Base-by-base conservation (phyloP, 2,329 filamentous ascomycete genomes). In the Epichloe uncinata region DNA sequence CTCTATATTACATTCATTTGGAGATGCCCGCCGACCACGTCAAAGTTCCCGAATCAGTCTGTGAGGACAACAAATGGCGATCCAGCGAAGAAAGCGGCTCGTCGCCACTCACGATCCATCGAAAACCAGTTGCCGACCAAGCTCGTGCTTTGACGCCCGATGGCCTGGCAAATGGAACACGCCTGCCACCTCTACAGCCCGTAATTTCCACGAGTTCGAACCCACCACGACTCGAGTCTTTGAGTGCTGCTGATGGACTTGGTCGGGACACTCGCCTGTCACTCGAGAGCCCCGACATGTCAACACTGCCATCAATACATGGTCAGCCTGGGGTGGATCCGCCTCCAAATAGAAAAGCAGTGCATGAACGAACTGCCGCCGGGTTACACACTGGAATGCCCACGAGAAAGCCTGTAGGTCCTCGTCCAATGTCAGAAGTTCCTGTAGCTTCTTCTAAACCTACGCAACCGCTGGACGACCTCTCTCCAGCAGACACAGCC, bases 1-100 rank as follows among this genome's bases (percentile, higher is more conserved):
- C 85, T 13, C 75, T 98, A 5, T 98, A 97, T 68, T 97, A 93
- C 63, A 72, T 96, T 48, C 91, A 97, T 66, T 77, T 94, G 38
- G 60, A 63, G 50, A 49, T 53, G 7, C 73, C 76, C 2, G 77
- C 79, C 3, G 73, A 79, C 38, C 78, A 86, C 53, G 34, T 63
- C 71, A 15, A 57, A 57, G 36, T 50, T 49, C 53, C 62, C 9
- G 57, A 59, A 33, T 55, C 61, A 42, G 48, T 56, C 15, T 55
- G 54, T 42, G 57, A 62, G 22, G 62, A 66, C 6, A 58, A 58
- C 37, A 60, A 64, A 45, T 63, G 68, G 53, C 66, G 69, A 44
- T 68, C 70, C 33, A 73, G 73, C 55, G 64, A 68, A 47, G 72
- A 74, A 48, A 40, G 41, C 33, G 70, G 67, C 53, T 58, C 65